Base-by-base conservation (phyloP, 441 rosid genomes). In the Pelargonium citronellum region DNA sequence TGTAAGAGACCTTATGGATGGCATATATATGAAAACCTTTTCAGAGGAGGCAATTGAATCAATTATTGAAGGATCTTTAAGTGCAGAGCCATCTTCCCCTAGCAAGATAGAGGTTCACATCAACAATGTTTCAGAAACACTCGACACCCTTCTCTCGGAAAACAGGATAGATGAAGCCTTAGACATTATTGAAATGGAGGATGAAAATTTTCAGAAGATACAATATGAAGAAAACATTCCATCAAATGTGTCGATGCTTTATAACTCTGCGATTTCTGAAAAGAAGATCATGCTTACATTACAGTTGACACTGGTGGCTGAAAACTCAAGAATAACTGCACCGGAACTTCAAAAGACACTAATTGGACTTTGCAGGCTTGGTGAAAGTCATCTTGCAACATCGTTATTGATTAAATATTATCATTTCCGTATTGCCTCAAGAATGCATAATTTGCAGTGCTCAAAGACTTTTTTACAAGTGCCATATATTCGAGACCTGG, bases 281-380 rank as follows among this genome's bases (percentile, higher is more conserved):
- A 78, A 76, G 73, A 85, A 78, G 76, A 79, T 69, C 30, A 76
- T 65, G 82, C 68, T 85, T 70, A 60, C 24, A 11, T 58, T 80
- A 74, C 81, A 84, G 68, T 68, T 86, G 51, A 77, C 79, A 30
- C 44, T 71, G 66, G 74, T 74, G 46, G 88, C 89, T 68, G 86
- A 78, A 79, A 83, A 83, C 74, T 79, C 83, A 47, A 83, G 93
- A 83, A 80, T 65, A 67, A 39, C 79, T 64, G 85, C 91, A 47
- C 67, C 87, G 17, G 91, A 88, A 69, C 80, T 88, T 66, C 93
- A 83, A 67, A 82, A 75, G 73, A 74, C 88, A 70, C 71, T 88
- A 20, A 73, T 55, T 68, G 81, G 84, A 37, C 74, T 88, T 67
- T 71, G 82, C 75, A 84, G 83, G 74, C 79, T 87, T 39, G 88